phyloP scores from a whole-genome alignment of 2,329 filamentous ascomycete genomes.

The Magnaporthales sp. region DNA sequence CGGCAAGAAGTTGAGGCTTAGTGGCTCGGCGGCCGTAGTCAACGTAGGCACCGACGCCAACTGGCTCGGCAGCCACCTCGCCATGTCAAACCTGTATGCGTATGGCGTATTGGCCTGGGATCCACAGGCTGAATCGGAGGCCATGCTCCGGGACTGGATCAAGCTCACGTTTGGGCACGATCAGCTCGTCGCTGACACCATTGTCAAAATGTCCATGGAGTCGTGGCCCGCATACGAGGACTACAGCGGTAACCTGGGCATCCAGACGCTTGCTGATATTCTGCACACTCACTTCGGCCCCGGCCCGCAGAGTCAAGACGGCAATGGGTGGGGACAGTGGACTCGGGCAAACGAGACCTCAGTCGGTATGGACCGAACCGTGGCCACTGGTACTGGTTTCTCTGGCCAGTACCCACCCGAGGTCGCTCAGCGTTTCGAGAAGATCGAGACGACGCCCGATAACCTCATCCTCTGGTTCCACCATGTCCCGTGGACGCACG shows the following conservation, averaged over 20 bases:
- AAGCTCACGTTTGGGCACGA: slow-evolving; percentile 55
- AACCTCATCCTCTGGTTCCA: slow-evolving; percentile 67
- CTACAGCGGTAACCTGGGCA: slow-evolving; percentile 61
- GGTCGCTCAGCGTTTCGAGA: slow-evolving; percentile 48
- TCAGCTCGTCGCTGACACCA: slow-evolving; percentile 42
- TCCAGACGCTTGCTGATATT: slow-evolving; percentile 62
- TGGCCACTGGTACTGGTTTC: slow-evolving; percentile 57
- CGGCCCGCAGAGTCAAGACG: slow-evolving; percentile 56
- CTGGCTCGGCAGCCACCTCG: slow-evolving; percentile 61
- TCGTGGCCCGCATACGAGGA: slow-evolving; percentile 66
- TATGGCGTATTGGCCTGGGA: slow-evolving; percentile 62
- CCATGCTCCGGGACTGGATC: slow-evolving; percentile 57
- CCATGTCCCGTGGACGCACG: slow-evolving; percentile 59
- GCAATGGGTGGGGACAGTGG: slow-evolving; percentile 65
- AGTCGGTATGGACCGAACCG: slow-evolving; percentile 66
- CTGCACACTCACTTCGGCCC: slow-evolving; percentile 59
- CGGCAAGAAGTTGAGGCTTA: slow-evolving; percentile 41
- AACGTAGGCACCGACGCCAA: slow-evolving; percentile 58
- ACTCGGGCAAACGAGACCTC: slow-evolving; percentile 50
- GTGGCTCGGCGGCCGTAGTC: slow-evolving; percentile 57
- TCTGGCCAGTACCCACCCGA: slow-evolving; percentile 58
- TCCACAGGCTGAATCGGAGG: slow-evolving; percentile 36
- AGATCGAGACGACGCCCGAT: slow-evolving; percentile 55
- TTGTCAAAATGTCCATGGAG: slow-evolving; percentile 55
- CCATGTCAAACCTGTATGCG: slow-evolving; percentile 65